Evolutionary conservation across 257 asterid genomes (phyloP).

Genomic region (Solanum raphanifolium): DNA sequence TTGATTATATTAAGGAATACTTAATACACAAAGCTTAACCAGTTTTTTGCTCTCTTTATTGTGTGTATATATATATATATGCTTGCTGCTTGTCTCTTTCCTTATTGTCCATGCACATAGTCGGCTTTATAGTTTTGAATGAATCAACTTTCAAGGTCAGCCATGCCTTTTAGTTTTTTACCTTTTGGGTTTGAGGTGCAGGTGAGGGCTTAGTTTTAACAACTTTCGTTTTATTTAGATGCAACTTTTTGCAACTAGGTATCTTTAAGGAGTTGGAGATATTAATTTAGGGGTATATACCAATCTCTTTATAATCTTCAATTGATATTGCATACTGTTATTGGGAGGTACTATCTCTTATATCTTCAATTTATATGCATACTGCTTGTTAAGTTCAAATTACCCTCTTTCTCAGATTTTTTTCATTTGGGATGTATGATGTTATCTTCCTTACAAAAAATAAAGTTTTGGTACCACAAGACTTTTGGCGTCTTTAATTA

Average conservation of each 20-base stretch:
- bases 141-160: background rate
- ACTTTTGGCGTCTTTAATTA: background rate
- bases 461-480: background rate
- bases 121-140: background rate
- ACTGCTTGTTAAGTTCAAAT: too few species aligned
- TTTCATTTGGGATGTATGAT: background rate
- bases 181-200: background rate
- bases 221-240: too few species aligned
- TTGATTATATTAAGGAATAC: background rate
- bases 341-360: too few species aligned
- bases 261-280: too few species aligned
- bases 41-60: background rate
- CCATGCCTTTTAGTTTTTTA: background rate
- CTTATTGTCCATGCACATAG: background rate
- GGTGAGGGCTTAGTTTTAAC: too few species aligned
- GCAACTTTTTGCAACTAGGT: too few species aligned
- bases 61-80: too few species aligned
- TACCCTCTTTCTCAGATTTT: background rate
- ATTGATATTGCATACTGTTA: too few species aligned
- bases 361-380: too few species aligned
- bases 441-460: too few species aligned
- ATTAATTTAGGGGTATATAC: too few species aligned
- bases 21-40: background rate
- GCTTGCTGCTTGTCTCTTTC: background rate
- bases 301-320: too few species aligned